Evolutionary conservation across 805 yeast species (phyloP).

Genomic region (Ogataea haglerorum): DNA sequence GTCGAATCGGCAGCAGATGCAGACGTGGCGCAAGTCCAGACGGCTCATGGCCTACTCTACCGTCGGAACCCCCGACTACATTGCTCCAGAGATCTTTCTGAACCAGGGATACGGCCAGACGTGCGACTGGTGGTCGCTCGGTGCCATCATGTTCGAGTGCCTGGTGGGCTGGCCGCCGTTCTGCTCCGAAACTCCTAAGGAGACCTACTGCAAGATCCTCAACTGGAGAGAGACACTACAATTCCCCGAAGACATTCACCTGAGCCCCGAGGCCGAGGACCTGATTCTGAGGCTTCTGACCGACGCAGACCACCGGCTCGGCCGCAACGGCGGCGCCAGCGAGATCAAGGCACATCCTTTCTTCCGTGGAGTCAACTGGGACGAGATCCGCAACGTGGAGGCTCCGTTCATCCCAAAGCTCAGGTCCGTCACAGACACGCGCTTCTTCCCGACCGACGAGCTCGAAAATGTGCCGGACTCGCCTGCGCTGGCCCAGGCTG

Average conservation of each 20-base stretch:
- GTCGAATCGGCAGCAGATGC: constrained; percentile 92
- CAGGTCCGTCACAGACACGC: constrained; percentile 88
- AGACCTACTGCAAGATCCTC: constrained; percentile 85
- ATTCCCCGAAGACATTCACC: constrained; percentile 88
- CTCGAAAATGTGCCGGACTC: constrained; percentile 91
- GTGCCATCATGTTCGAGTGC: constrained; percentile 96
- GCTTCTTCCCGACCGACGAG: constrained; percentile 98
- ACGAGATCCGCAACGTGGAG: constrained; percentile 76
- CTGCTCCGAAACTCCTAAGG: constrained; percentile 92
- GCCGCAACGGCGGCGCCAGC: constrained; percentile 87
- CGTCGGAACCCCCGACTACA: constrained; percentile 94
- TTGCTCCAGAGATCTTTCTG: constrained; percentile 90
- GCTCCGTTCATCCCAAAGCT: constrained; percentile 94
- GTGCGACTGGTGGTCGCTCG: constrained; percentile 98
- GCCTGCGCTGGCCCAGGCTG: constrained; percentile 68
- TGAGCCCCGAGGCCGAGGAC: constrained; percentile 86
- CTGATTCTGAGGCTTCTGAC: constrained; percentile 74
- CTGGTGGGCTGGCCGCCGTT: constrained; percentile 97
- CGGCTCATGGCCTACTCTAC: constrained; percentile 94
- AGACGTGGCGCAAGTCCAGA: constrained; percentile 92
- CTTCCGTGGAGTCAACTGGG: constrained; percentile 96
- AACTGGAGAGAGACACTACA: constrained; percentile 87
- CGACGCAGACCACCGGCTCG: constrained; percentile 74
- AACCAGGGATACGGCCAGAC: constrained; percentile 96
- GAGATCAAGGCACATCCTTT: constrained; percentile 90